Evolutionary conservation across 129 eudicot genomes (phyloP), one percentile per base, ranked within the genome.

Genomic region (Helichrysum umbraculigerum): DNA sequence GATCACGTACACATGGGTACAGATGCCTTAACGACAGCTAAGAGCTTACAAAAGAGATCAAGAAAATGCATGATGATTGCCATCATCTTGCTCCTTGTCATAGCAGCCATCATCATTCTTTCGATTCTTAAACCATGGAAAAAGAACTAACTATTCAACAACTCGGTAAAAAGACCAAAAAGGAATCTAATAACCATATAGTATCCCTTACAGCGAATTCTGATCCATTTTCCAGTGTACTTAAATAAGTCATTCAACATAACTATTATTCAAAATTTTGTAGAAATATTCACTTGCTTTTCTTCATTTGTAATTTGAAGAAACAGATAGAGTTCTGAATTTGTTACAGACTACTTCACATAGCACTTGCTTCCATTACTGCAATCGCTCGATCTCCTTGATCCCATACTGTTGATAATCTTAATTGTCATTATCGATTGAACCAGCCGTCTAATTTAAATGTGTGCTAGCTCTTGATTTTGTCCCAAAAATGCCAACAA

Each of bases 91-190:
- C 72, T 91, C 32, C 85, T 91, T 1, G 75, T 86, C 29, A 91
- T 91, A 9, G 97, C 97, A 25, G 37, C 80, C 58, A 76, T 91
- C 37, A 64, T 91, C 34, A 74, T 91, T 14, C 90, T 91, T 22
- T 91, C 97, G 12, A 83, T 91, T n/a, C 70, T 88, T 51, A 91
- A 91, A 78, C 95, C 97, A 68, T 91, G 97, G 97, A 83, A 86
- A 79, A 87, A 86, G 82, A 77, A 77, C 12, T 82, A 50, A 76
- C 3, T 16, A 6, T 11, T 30, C 58, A 11, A 35, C 6, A 64
- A 32, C 20, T 65, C 17, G 5, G 34, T 61, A 25, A 3, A 74
- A 51, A 33, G 5, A 9, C 0, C 71, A 15, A 16, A 47, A 44
- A 50, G 1, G 30, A 62, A 8, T 16, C 56, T 47, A 17, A 70